Conservation (phyloP, 257 asterid genomes). For the Hygrophila difformis region DNA sequence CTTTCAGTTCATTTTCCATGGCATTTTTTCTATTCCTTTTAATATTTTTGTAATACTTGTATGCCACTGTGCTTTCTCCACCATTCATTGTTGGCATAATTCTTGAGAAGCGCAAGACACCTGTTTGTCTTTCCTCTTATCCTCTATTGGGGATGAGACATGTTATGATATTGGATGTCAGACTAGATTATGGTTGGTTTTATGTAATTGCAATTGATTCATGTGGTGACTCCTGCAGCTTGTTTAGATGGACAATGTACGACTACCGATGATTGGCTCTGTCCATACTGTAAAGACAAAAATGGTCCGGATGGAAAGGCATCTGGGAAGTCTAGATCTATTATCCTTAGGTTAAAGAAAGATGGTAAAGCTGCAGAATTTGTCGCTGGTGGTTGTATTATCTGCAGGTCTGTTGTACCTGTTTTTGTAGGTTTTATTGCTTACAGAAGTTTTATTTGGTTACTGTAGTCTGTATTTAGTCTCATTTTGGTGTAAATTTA, state of each 20-base stretch:
- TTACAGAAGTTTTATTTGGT: no score
- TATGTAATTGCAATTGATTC: constrained; percentile 11
- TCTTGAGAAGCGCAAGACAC: no score
- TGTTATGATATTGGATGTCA: neutral
- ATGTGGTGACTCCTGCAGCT: constrained; percentile 43
- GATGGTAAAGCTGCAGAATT: constrained; percentile 82
- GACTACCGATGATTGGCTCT: constrained; percentile 62
- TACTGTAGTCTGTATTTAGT: no score
- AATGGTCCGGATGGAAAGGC: constrained; percentile 50
- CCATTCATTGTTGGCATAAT: no score
- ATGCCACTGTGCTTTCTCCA: no score
- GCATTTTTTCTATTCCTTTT: no score
- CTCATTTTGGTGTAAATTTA: no score
- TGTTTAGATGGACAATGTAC: constrained; percentile 61
- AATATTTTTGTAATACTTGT: no score
- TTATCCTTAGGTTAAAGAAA: constrained; percentile 63
- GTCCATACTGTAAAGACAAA: constrained; percentile 75
- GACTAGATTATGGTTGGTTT: constrained; percentile 7
- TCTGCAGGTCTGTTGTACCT: constrained; percentile 73
- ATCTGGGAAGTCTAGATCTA: constrained; percentile 54
- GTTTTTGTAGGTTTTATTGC: constrained; percentile 2
- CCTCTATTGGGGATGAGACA: no score
- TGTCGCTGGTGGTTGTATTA: constrained; percentile 90
- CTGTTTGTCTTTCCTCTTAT: no score
- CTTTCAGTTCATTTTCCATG: no score